These are phyloP conservation scores for Colletotrichum sp. DNA, from an alignment of 2,329 filamentous ascomycete genomes.

Conservation along the genomic window DNA sequence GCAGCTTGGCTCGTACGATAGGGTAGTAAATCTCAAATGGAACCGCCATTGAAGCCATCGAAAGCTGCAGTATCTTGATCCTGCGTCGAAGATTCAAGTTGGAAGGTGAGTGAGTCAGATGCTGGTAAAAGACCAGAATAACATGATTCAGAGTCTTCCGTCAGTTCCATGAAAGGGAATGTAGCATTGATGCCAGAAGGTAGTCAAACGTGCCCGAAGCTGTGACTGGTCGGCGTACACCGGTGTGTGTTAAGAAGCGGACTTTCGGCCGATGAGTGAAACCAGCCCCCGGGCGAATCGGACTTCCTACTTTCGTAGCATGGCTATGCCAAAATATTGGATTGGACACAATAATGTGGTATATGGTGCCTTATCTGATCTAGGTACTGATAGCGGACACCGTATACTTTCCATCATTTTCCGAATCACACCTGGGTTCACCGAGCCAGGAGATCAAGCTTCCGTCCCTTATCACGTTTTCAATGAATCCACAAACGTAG, in stretches of 20 bases:
- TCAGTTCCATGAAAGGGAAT: background rate
- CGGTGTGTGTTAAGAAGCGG: background rate
- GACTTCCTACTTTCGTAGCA: background rate
- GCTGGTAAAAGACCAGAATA: background rate
- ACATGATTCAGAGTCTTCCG: background rate
- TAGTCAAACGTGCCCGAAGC: background rate
- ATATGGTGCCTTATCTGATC: background rate
- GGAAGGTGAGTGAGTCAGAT: background rate
- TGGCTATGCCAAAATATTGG: background rate
- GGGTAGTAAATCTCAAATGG: background rate
- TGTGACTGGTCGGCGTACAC: background rate
- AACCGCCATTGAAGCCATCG: background rate
- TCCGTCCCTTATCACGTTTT: background rate
- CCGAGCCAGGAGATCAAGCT: background rate
- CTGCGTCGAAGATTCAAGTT: background rate
- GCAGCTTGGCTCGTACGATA: background rate
- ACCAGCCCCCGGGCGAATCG: background rate
- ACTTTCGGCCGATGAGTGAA: background rate
- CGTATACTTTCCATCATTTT: background rate
- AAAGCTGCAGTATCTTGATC: background rate
- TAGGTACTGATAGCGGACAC: background rate
- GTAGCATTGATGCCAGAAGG: background rate
- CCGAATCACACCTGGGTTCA: background rate
- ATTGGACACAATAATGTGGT: background rate
- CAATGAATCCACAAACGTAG: rapidly evolving